Evolutionary conservation across 1,284 basidiomycete genomes (phyloP).

Genomic region (Vanrija sp.): DNA sequence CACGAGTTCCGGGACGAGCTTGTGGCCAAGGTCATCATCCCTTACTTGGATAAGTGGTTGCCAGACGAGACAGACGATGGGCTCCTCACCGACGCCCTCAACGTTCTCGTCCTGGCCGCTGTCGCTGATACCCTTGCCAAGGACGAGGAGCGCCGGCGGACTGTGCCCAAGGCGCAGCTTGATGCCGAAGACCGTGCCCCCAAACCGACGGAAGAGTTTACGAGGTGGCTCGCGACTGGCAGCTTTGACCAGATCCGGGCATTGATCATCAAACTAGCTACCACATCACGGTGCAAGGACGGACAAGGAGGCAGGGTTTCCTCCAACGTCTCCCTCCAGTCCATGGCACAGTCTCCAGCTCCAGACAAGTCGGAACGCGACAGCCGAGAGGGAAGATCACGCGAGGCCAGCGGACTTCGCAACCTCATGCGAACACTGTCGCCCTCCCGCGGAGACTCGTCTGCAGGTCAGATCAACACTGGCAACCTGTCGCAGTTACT

Average conservation of each 20-base stretch:
- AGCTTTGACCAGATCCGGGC: slow-evolving; percentile 44
- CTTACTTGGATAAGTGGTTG: slow-evolving; percentile 48
- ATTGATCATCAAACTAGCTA: slow-evolving; percentile 42
- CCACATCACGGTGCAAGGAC: slow-evolving; percentile 30
- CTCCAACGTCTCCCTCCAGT: neutral
- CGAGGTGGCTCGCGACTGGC: slow-evolving; percentile 29
- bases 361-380: neutral
- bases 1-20: slow-evolving; percentile 43
- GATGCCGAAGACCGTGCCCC: slow-evolving; percentile 35
- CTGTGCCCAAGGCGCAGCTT: slow-evolving; percentile 20
- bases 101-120: slow-evolving; percentile 45
- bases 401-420: slow-evolving; percentile 23
- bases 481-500: neutral
- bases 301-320: neutral
- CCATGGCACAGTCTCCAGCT: neutral
- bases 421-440: slow-evolving; percentile 37
- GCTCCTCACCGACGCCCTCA: slow-evolving; percentile 40
- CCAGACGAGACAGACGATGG: slow-evolving; percentile 42
- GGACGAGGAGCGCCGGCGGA: slow-evolving; percentile 38
- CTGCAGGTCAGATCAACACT: neutral
- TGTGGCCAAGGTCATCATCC: slow-evolving; percentile 48
- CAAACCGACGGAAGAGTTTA: slow-evolving; percentile 26
- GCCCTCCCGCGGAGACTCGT: slow-evolving; percentile 8
- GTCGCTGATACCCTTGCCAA: slow-evolving; percentile 48
- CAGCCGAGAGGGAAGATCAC: slow-evolving; percentile 5